A percentile compares a stretch with the other conserved stretches of the same genome.
These are phyloP conservation scores for Mimosa pudica DNA, from an alignment of 306 rosid species.

Conservation along the genomic window DNA sequence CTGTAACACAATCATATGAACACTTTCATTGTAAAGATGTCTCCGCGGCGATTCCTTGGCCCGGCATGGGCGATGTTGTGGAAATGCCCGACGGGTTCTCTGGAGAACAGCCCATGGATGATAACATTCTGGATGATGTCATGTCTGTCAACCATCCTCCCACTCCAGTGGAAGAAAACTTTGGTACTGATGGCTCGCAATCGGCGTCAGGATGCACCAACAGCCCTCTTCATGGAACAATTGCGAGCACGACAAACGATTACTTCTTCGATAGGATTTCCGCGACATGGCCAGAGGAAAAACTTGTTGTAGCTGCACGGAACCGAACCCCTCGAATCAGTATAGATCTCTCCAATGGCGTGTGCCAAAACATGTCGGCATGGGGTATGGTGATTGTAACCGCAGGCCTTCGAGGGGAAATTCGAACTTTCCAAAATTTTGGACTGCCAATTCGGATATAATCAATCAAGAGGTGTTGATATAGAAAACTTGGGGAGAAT, in stretches of 20 bases:
- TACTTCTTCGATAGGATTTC: conserved; percentile 82
- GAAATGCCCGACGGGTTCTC: conserved; percentile 46
- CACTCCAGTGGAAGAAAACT: conserved; percentile 71
- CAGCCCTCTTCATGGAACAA: conserved; percentile 79
- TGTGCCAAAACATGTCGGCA: conserved; percentile 57
- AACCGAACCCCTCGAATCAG: conserved; percentile 61
- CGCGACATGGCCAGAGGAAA: conserved; percentile 86
- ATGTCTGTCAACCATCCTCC: conserved; percentile 79
- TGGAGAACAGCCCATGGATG: conserved; percentile 46
- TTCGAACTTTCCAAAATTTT: conserved; percentile 80
- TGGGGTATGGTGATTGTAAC: conserved; percentile 92
- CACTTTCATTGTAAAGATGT: conserved; percentile 88
- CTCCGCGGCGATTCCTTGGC: conserved; percentile 81
- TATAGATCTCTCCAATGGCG: conserved; percentile 52
- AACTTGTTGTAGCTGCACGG: conserved; percentile 48
- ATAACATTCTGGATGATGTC: conserved; percentile 53
- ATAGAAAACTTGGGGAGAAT: conserved; percentile 34
- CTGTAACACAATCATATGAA: conserved; percentile 64
- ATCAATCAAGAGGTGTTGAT: conserved; percentile 30
- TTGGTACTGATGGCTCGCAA: conserved; percentile 49
- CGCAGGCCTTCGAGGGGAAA: conserved; percentile 83
- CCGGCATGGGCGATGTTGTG: conserved; percentile 61
- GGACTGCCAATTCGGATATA: conserved; percentile 71
- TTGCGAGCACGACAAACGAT: conserved; percentile 66
- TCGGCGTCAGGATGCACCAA: conserved; percentile 57